phyloP scores from a whole-genome alignment of 495 filamentous ascomycete species.

The Penicillium paxilli region DNA sequence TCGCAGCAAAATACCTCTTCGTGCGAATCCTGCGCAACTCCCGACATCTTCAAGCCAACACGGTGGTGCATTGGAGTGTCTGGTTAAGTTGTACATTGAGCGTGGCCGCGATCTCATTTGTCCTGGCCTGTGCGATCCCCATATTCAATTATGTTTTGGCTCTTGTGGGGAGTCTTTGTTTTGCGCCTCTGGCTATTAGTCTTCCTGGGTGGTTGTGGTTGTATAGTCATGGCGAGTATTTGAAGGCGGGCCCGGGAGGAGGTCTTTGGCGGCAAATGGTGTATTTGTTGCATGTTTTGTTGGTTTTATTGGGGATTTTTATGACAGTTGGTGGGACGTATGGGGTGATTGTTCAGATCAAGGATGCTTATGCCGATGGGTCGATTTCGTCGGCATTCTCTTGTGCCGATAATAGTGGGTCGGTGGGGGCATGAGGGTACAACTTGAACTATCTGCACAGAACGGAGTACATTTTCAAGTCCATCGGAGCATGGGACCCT shows the following conservation, averaged over 20 bases:
- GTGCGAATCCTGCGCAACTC: conserved; percentile 57
- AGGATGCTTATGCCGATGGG: conserved; percentile 36
- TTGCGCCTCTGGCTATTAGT: conserved; percentile 40
- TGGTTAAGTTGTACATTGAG: conserved; percentile 58
- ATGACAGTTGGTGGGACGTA: conserved; percentile 43
- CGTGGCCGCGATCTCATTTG: conserved; percentile 60
- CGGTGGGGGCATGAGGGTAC: not conserved
- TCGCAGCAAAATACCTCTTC: conserved; percentile 63
- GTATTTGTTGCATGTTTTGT: conserved; percentile 26
- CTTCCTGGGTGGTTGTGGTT: conserved; percentile 51
- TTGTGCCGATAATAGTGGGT: conserved; percentile 41
- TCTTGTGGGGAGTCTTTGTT: conserved; percentile 37
- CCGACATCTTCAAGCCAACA: conserved; percentile 56
- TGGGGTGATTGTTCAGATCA: conserved; percentile 39
- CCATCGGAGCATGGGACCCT: no score
- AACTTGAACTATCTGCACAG: not conserved
- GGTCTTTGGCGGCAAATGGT: conserved; percentile 8
- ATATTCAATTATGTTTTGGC: conserved; percentile 66
- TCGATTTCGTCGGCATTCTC: conserved; percentile 39
- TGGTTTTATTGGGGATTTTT: conserved; percentile 37
- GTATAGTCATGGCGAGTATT: conserved; percentile 39
- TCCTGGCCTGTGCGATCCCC: conserved; percentile 69
- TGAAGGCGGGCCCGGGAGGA: no score
- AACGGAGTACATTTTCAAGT: no score
- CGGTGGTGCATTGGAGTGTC: conserved; percentile 41